Evolutionary conservation across 75 land plant species (phyloP), one percentile per base, ranked within the genome.

Genomic region (Picea sitchensis): DNA sequence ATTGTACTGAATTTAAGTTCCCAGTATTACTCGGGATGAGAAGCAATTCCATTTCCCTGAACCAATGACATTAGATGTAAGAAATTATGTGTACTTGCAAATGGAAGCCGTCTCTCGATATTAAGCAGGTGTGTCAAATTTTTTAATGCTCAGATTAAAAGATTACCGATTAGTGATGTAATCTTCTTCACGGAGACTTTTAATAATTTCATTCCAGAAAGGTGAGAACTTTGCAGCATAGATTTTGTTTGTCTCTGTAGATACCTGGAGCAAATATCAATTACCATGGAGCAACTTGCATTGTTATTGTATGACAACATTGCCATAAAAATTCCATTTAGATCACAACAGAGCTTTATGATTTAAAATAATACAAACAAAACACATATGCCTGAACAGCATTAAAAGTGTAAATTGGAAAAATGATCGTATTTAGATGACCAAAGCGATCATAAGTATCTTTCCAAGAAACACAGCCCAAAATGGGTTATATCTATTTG

Each of bases 201-300:
- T 89, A 38, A 97, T 88, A 14, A 97, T 90, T 75, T 91, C 92
- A 89, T 97, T 97, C 99, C 99, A 97, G 76, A 93, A 91, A 11
- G 94, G 96, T 76, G 95, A 86, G 83, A 97, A 97, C 57, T 79
- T 88, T 3, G 92, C 86, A 32, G 99, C 99, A 85, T 91, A 75
- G 64, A 23, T 59, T 81, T 88, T 90, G 57, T 72, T 82, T 38
- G 62, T 47, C 31, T 79, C 88, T 30, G 79, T 78, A 64, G 85
- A 61, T 64, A 20, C 80, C 89, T 89, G 81, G 30, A 63, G 13
- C 20, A 36, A 62, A 26, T 26, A 76, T 58, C 6, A 26, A 30
- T 5, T 13, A 5, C 32, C 63, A 64, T 5, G 15, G 11, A 75
- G 15, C 34, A 76, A 26, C 11, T 12, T 17, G 4, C 59, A 57